Evolutionary conservation across 345 rosid genomes (phyloP), one percentile per base, ranked within the genome.

Genomic region (Isatis tinctoria): DNA sequence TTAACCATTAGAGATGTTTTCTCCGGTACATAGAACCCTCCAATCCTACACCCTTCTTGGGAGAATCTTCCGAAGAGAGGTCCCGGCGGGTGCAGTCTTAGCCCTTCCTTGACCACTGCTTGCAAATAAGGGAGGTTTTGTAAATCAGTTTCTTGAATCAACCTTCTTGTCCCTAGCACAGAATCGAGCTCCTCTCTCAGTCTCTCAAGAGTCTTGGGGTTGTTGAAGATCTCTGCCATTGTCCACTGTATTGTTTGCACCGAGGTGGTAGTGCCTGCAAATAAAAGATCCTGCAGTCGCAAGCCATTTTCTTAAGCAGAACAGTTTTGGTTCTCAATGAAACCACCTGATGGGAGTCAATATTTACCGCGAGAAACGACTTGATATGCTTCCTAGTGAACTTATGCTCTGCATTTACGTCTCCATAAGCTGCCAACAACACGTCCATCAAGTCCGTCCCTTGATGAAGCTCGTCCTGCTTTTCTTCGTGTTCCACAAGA

Each of bases 181-280:
- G 54, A 48, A 10, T 48, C 54, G 14, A 48, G 5, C 20, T 48
- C 54, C 13, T 1, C 27, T 48, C 79, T 81, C 18, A 85, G 78
- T 72, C 79, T 90, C 67, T 70, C 52, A 78, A 79, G 60, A 16
- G 81, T 45, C 0, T 77, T 65, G 11, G 87, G 92, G 14, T 78
- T 80, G 18, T 88, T 90, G 22, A 87, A 74, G 61, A 87, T 80
- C 73, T 90, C 91, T 2, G 93, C 80, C 10, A 85, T 67, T 36
- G 84, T 82, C 90, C 89, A 87, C 41, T 85, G 87, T 60, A 36
- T 80, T 0, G 85, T 69, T 20, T 77, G 49, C 1, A 79, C 78
- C 0, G 90, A 69, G 9, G 83, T 86, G 17, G 82, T 89, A 0
- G 88, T 81, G 45, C 89, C 92, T 48, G 28, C 54, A 20, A 48